Evolutionary conservation across 768 basidiomycete genomes (phyloP).

Genomic region (Udeniomyces megalosporus): DNA sequence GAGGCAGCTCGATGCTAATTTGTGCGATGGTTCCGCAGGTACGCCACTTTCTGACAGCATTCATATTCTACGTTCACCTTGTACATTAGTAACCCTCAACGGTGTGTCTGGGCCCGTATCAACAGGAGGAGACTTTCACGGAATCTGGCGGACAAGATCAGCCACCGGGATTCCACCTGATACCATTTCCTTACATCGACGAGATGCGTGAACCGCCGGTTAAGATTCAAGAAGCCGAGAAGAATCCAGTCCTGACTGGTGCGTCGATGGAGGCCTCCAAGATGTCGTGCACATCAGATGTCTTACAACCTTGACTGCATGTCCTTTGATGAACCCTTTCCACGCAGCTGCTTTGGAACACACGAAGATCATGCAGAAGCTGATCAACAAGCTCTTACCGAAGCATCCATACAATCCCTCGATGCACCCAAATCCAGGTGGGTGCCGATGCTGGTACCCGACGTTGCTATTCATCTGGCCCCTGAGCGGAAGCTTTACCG

Average conservation of each 20-base stretch:
- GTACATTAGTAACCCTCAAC: not conserved
- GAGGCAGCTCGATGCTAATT: conserved; percentile 59
- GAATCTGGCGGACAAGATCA: conserved; percentile 45
- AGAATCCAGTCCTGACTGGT: not conserved
- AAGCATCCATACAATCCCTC: conserved; percentile 70
- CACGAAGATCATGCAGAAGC: conserved; percentile 11
- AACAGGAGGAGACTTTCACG: conserved; percentile 11
- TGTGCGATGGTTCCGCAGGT: conserved; percentile 81
- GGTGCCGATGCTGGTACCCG: conserved; percentile 8
- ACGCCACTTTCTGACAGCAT: too few species aligned
- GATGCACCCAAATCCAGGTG: conserved; percentile 52
- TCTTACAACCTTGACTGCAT: not conserved
- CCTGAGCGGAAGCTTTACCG: too few species aligned
- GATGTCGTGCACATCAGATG: too few species aligned
- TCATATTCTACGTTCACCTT: too few species aligned
- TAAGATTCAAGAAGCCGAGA: conserved; percentile 33
- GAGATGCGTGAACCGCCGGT: conserved; percentile 65
- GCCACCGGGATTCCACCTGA: conserved; percentile 81
- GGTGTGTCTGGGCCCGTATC: too few species aligned
- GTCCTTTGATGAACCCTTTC: not conserved
- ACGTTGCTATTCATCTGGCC: too few species aligned
- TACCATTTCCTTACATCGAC: conserved; percentile 85
- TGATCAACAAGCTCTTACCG: conserved; percentile 57
- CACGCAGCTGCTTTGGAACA: conserved; percentile 5
- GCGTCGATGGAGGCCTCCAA: not conserved